Base-by-base conservation (phyloP, 306 rosid species). In the Trifolium dubium region DNA sequence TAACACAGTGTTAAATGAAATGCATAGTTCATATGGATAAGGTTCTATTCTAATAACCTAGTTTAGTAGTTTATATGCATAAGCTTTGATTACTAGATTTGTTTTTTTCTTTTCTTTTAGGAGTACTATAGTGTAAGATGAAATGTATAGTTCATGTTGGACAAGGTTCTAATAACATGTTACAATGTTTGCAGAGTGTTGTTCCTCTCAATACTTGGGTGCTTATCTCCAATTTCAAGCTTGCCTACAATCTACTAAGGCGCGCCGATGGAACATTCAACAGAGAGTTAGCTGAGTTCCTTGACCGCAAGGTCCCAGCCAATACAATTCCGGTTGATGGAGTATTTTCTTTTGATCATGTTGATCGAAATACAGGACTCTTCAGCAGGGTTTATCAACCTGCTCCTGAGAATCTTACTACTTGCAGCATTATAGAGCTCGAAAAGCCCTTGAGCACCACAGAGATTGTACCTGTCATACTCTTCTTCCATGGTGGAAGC, bases 151-250 rank as follows among this genome's bases (percentile, higher is more conserved):
- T 77, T 73, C 12, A 68, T 75, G 32, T 69, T 72, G 13, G 54
- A 67, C 39, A 73, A 14, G 46, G 64, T 69, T 37, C 40, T 81
- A 46, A 76, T 71, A 32, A 60, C 53, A 30, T 78, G 10, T 76
- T 73, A 12, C 71, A 11, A 71, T 78, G n/a, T 60, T 34, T 79
- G 65, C 47, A 92, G 98, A 92, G 83, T 51, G 94, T 92, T 47
- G 98, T 92, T 72, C 98, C 98, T 4, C 90, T 92, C 41, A 92
- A 90, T 80, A 92, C 98, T 19, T 92, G 98, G 98, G 94, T 90
- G 1, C 96, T 92, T 40, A 92, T 92, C 83, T 92, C 98, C 76
- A 90, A 92, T 79, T 92, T 92, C 91, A 92, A 92, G 89, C 85
- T 92, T 4, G 89, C 96, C 53, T 92, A 92, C 85, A 90, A 88